phyloP scores from a whole-genome alignment of 2,329 filamentous ascomycete genomes.

The Biscogniauxia marginata region DNA sequence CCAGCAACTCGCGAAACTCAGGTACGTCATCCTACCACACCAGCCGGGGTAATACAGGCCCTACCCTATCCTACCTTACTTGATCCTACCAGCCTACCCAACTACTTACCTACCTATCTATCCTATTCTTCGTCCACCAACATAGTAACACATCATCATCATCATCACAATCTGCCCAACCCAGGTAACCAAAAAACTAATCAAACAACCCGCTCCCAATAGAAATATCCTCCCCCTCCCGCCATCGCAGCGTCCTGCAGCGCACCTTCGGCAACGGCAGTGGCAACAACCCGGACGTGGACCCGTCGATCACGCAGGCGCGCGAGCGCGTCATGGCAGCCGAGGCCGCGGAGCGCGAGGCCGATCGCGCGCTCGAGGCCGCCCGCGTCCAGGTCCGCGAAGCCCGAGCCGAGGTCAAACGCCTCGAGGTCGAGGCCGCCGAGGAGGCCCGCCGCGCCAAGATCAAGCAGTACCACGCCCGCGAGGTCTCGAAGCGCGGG shows the following conservation, averaged over 20 bases:
- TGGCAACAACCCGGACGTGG: conserved; percentile 48
- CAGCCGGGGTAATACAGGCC: not conserved
- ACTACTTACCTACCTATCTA: not conserved
- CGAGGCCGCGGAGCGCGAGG: conserved; percentile 63
- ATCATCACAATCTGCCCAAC: too few relatives aligned
- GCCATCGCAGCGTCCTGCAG: conserved; percentile 40
- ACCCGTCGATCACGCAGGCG: conserved; percentile 61
- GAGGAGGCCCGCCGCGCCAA: conserved; percentile 64
- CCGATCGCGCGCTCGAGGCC: conserved; percentile 60
- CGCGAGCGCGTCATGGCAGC: conserved; percentile 61
- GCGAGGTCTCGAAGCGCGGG: conserved; percentile 65
- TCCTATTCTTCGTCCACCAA: conserved; percentile 1
- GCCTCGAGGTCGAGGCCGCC: conserved; percentile 62
- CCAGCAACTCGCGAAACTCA: conserved; percentile 23
- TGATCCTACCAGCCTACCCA: not conserved
- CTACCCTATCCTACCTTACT: not conserved
- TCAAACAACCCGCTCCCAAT: not conserved
- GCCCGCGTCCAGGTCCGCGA: conserved; percentile 59
- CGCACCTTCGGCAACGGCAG: conserved; percentile 45
- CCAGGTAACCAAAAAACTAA: too few relatives aligned
- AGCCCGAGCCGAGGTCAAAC: conserved; percentile 61
- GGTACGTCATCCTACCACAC: conserved; percentile 14
- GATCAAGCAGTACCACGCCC: conserved; percentile 66
- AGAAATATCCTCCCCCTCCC: conserved; percentile 20
- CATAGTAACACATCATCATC: too few relatives aligned